phyloP scores from a whole-genome alignment of 2,329 filamentous ascomycete genomes.

The Penicillium sp. region DNA sequence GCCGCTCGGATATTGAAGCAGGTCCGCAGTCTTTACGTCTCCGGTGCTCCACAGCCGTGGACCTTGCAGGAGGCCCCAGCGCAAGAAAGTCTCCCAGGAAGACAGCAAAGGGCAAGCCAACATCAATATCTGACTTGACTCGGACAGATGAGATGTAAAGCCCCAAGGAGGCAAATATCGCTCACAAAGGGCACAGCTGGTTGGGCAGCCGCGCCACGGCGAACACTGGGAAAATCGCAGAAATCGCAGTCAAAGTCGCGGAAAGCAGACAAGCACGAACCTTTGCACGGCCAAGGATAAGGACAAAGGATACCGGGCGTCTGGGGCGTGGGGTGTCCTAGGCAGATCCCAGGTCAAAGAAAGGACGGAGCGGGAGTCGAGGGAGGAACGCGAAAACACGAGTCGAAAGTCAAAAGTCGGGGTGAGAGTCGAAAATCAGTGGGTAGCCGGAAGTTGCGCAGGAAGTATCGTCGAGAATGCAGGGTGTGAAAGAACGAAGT shows the following conservation, averaged over 20 bases:
- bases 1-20: background rate
- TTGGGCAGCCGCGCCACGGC: slow-evolving; percentile 5
- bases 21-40: background rate
- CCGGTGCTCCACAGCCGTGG: background rate
- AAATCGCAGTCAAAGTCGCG: background rate
- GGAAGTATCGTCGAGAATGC: slow-evolving; percentile 1
- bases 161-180: background rate
- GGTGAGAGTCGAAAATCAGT: background rate
- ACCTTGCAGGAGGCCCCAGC: background rate
- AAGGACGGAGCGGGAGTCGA: background rate
- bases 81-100: background rate
- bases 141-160: background rate
- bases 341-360: background rate
- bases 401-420: background rate
- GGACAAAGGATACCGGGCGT: background rate
- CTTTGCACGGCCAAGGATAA: slow-evolving; percentile 1
- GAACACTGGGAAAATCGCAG: slow-evolving; percentile 1
- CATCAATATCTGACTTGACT: background rate
- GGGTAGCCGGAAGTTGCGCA: background rate
- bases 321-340: background rate
- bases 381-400: background rate
- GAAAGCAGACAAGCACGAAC: background rate
- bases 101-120: background rate
- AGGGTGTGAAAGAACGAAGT: slow-evolving; percentile 3
- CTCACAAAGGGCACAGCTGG: background rate